Evolutionary conservation across 148 eudicot genomes (phyloP).

Genomic region (Nyssa sinensis): DNA sequence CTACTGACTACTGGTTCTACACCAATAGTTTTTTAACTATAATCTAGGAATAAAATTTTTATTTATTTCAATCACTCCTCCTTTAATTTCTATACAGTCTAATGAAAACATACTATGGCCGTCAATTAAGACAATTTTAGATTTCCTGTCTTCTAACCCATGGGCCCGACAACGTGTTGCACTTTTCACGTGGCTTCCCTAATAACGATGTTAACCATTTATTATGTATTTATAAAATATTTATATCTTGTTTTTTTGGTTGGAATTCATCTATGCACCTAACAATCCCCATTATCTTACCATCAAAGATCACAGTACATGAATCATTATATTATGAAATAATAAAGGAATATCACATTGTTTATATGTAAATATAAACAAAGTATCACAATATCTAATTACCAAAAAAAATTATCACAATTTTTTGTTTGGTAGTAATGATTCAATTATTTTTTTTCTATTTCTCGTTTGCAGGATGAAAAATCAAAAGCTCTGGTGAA

Average conservation of each 20-base stretch:
- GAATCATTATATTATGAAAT: background rate
- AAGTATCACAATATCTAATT: too few species aligned
- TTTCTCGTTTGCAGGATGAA: slow-evolving; percentile 46
- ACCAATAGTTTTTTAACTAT: too few species aligned
- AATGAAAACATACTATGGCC: background rate
- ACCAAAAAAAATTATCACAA: background rate
- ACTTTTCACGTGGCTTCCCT: background rate
- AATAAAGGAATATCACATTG: background rate
- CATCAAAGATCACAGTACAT: background rate
- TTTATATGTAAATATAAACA: background rate
- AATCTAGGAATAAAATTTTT: too few species aligned
- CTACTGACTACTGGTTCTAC: too few species aligned
- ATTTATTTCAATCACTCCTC: too few species aligned
- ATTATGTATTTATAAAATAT: background rate
- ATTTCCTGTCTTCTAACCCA: background rate
- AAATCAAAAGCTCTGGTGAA: slow-evolving; percentile 34
- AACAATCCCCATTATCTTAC: background rate
- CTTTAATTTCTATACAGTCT: too few species aligned
- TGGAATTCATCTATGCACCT: background rate
- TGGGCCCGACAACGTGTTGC: background rate
- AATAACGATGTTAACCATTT: background rate
- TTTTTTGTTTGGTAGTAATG: background rate
- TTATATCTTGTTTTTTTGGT: background rate
- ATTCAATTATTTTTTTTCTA: background rate
- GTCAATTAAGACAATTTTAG: background rate